These are phyloP conservation scores for Vinca minor DNA, from an alignment of 257 asterid species.

Conservation along the genomic window DNA sequence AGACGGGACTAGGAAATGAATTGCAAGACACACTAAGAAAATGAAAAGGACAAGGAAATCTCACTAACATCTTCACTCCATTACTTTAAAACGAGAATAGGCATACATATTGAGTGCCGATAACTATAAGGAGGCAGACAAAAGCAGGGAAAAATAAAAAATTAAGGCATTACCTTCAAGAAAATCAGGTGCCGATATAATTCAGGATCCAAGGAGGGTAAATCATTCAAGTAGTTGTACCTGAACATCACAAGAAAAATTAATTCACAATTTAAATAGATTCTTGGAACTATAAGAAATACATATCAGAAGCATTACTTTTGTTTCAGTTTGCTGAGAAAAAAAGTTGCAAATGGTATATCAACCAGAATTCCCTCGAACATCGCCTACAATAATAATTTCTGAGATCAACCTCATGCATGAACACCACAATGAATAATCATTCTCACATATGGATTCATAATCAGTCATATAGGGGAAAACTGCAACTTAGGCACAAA, in stretches of 20 bases:
- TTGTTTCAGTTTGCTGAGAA: conserved; percentile 92
- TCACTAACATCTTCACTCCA: background rate
- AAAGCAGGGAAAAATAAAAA: background rate
- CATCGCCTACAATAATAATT: conserved; percentile 65
- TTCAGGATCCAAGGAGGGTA: conserved; percentile 97
- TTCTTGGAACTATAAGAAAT: conserved; percentile 1
- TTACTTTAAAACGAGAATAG: background rate
- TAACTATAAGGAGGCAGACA: background rate
- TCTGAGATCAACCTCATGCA: conserved; percentile 9
- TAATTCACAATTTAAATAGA: background rate
- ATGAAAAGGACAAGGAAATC: conserved; percentile 1
- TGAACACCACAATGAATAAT: background rate
- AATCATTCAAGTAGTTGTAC: conserved; percentile 88
- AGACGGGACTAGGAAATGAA: background rate
- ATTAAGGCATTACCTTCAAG: conserved; percentile 55
- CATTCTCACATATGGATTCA: background rate
- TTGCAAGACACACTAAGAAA: background rate
- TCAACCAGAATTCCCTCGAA: conserved; percentile 96
- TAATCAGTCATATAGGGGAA: background rate
- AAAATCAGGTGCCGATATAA: conserved; percentile 87
- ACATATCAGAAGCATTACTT: conserved; percentile 50
- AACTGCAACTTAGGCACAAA: background rate
- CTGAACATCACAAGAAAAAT: conserved; percentile 36
- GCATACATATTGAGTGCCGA: background rate
- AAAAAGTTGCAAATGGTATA: conserved; percentile 95